phyloP scores from a whole-genome alignment of 2,329 filamentous ascomycete species.

The Colletotrichum lini region DNA sequence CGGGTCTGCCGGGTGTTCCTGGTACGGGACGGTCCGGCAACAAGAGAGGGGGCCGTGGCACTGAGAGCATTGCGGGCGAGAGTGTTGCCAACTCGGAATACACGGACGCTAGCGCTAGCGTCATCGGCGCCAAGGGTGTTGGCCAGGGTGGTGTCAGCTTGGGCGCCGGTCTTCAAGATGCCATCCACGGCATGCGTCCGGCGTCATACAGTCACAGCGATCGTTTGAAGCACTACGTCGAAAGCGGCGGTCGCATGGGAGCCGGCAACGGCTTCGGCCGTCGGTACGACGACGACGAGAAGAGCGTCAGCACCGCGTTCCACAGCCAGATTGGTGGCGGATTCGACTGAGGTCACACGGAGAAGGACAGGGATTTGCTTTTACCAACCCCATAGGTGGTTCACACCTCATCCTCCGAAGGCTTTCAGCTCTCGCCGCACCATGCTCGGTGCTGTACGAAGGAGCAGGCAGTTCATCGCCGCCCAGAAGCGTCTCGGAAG shows the following conservation, averaged over 20 bases:
- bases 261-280: conserved; percentile 72
- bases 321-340: conserved; percentile 88
- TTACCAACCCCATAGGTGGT: conserved; percentile 32
- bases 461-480: conserved; percentile 36
- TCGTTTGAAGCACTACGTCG: conserved; percentile 93
- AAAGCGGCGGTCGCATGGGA: conserved; percentile 81
- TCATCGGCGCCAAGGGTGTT: conserved; percentile 81
- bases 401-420: conserved; percentile 40
- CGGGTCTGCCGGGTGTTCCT: conserved; percentile 78
- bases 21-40: conserved; percentile 73
- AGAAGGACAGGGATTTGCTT: conserved; percentile 37
- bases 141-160: conserved; percentile 92
- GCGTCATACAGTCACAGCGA: conserved; percentile 84
- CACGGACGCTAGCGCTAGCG: conserved; percentile 85
- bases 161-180: conserved; percentile 81
- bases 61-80: conserved; percentile 89
- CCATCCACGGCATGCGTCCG: conserved; percentile 75
- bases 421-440: conserved; percentile 39
- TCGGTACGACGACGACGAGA: conserved; percentile 89
- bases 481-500: conserved; percentile 27
- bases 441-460: conserved; percentile 39
- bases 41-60: conserved; percentile 76
- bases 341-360: conserved; percentile 62
- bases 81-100: conserved; percentile 93
- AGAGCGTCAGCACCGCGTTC: conserved; percentile 96